Percentiles rank a stretch among this genome's conserved stretches.
Evolutionary conservation across 2,329 filamentous ascomycete species (phyloP).

Genomic region (Zopfia rhizophila): DNA sequence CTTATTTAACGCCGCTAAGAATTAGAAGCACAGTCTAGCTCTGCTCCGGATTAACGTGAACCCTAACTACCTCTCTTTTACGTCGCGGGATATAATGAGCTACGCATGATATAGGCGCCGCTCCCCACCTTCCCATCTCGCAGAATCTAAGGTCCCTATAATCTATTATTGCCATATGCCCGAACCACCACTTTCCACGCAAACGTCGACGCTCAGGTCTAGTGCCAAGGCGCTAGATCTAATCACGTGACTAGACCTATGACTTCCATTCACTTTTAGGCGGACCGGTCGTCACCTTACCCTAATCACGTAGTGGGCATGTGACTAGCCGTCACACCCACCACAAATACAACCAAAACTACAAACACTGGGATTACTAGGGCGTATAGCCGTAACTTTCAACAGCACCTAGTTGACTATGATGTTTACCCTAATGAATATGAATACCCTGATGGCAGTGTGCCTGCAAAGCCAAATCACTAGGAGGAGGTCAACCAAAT

Average conservation of each 20-base stretch:
- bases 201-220: conserved; percentile 24
- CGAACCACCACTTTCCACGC: too few species aligned
- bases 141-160: conserved; percentile 11
- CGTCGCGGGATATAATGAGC: conserved; percentile 11
- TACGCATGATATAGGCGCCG: conserved; percentile 21
- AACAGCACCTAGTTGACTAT: conserved; percentile 50
- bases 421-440: conserved; percentile 9
- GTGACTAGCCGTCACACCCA: conserved; percentile 20
- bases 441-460: conserved; percentile 37
- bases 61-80: conserved; percentile 3
- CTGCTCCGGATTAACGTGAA: conserved; percentile 3
- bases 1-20: conserved; percentile 17
- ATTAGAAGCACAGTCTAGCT: conserved; percentile 10
- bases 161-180: conserved; percentile 23
- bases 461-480: conserved; percentile 38
- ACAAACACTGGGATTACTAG: conserved; percentile 30
- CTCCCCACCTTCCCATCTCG: conserved; percentile 15
- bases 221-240: too few species aligned
- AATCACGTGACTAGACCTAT: too few species aligned
- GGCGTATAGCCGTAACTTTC: conserved; percentile 46
- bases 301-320: too few species aligned
- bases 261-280: too few species aligned
- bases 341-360: conserved; percentile 22
- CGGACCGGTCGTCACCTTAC: too few species aligned
- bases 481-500: conserved; percentile 36